A percentile compares a stretch with the other conserved stretches of the same genome.
These are phyloP conservation scores for Ochetophila trinervis DNA, from an alignment of 306 rosid species.

Conservation along the genomic window DNA sequence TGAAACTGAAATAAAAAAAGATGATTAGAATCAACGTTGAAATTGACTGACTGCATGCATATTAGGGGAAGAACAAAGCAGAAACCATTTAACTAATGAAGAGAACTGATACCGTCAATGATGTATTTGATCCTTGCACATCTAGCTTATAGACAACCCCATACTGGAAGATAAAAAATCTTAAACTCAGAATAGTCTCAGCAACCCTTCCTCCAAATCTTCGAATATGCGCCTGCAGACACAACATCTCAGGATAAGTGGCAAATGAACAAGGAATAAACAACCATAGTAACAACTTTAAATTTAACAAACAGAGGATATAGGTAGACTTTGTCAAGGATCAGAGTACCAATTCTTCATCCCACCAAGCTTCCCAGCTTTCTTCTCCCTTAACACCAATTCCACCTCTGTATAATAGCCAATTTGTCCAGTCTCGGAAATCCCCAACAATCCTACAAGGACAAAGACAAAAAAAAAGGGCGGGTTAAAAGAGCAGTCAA, in stretches of 20 bases:
- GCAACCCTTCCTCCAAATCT: slow-evolving; percentile 69
- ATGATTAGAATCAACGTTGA: neutral
- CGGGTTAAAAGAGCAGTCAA: slow-evolving; percentile 16
- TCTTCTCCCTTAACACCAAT: slow-evolving; percentile 97
- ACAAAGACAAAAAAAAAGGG: slow-evolving; percentile 24
- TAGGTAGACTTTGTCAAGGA: neutral
- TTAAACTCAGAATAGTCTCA: slow-evolving; percentile 76
- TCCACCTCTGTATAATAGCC: slow-evolving; percentile 95
- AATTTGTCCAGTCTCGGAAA: slow-evolving; percentile 94
- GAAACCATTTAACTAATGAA: slow-evolving; percentile 4
- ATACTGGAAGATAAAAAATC: slow-evolving; percentile 94
- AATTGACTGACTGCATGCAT: neutral
- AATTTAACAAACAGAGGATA: neutral
- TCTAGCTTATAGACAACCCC: slow-evolving; percentile 87
- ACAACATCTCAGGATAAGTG: neutral
- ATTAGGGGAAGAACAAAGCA: neutral
- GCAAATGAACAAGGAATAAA: neutral
- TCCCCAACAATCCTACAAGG: slow-evolving; percentile 73
- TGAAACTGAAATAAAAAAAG: neutral
- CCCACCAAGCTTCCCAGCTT: slow-evolving; percentile 99
- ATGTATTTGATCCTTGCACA: slow-evolving; percentile 53
- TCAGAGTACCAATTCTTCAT: slow-evolving; percentile 81
- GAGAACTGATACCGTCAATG: slow-evolving; percentile 63
- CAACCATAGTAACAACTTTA: neutral
- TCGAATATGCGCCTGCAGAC: slow-evolving; percentile 72